A percentile compares a stretch with the other conserved stretches of the same genome.
Conservation (phyloP, 441 rosid species). For the Oxalis stricta region DNA sequence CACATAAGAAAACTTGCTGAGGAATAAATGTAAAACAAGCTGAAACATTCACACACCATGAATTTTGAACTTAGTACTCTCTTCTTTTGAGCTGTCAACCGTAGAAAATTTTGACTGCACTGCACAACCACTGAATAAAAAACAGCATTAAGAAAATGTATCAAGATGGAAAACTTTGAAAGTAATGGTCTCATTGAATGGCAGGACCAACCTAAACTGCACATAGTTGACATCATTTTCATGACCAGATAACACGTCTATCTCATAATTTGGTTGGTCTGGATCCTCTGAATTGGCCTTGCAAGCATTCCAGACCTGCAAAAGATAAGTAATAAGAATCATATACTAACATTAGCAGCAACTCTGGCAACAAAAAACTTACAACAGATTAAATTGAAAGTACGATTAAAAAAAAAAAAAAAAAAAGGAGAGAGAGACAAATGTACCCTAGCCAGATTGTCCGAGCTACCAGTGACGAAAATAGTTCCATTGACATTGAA, state of each 20-base stretch:
- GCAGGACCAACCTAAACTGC: constrained; percentile 64
- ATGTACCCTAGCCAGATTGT: constrained; percentile 86
- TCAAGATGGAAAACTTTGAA: not conserved
- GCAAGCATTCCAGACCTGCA: constrained; percentile 94
- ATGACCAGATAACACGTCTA: constrained; percentile 86
- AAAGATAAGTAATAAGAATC: constrained; percentile 7
- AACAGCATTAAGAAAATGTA: constrained; percentile 6
- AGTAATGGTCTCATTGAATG: constrained; percentile 1
- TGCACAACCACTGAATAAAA: constrained; percentile 82
- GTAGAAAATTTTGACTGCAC: constrained; percentile 62
- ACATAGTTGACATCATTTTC: constrained; percentile 98
- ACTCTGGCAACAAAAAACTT: not conserved
- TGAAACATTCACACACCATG: constrained; percentile 46
- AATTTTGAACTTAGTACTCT: constrained; percentile 69
- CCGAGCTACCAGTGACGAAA: constrained; percentile 99
- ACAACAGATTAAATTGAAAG: not conserved
- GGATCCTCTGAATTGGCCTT: constrained; percentile 51
- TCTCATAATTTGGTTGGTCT: constrained; percentile 85
- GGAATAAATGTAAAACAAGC: not conserved
- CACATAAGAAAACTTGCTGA: too few relatives aligned
- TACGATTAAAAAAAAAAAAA: not conserved
- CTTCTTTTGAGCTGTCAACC: constrained; percentile 64
- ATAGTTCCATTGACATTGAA: constrained; percentile 95
- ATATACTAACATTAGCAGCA: not conserved
- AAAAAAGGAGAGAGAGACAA: constrained; percentile 4